Evolutionary conservation across 1,139 yeast genomes (phyloP), one percentile per base, ranked within the genome.

Genomic region (Debaryomyces psychrophilus): DNA sequence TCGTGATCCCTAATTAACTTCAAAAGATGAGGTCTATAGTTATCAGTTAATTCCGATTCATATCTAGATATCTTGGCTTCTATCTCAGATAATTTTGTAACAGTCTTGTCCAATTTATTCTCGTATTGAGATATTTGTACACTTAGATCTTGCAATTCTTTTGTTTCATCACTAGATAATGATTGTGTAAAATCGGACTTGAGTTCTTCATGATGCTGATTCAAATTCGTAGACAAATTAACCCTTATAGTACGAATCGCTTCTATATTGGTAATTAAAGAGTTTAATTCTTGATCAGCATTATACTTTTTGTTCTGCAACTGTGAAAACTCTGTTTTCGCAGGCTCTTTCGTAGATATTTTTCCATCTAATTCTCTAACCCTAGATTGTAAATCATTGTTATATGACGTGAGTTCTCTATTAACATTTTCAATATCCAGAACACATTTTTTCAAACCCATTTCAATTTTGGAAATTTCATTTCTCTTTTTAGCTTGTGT

Each of bases 31-130:
- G 75, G 75, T 28, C 51, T 55, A 44, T 59, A 69, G 45, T 78
- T 84, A 40, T 83, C 83, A 12, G 71, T 65, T 42, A 89, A 63
- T 52, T 85, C 90, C 4, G 87, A 76, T 45, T 81, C 81, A 23
- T 80, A 59, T 4, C 68, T 64, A 1, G 82, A 75, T n/a, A 80
- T 65, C 17, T 69, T 67, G 6, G 82, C 67, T 48, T 86, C 88
- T 17, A 82, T 52, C 6, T 69, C 75, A 2, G 80, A 65, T 23
- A 83, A 65, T 42, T 71, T 60, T 8, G 72, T 73, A 0, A 77
- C 76, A 0, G 78, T 60, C 3, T 61, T 57, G 50, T 76, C 76
- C 44, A 82, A 69, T 28, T 69, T 58, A 8, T 56, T 59, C 52
- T 80, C 85, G 3, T 71, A 48, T 4, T 55, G 52, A 1, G 74